Base-by-base conservation (phyloP, 2,329 filamentous ascomycete species). In the Colletotrichum orchidophilum region DNA sequence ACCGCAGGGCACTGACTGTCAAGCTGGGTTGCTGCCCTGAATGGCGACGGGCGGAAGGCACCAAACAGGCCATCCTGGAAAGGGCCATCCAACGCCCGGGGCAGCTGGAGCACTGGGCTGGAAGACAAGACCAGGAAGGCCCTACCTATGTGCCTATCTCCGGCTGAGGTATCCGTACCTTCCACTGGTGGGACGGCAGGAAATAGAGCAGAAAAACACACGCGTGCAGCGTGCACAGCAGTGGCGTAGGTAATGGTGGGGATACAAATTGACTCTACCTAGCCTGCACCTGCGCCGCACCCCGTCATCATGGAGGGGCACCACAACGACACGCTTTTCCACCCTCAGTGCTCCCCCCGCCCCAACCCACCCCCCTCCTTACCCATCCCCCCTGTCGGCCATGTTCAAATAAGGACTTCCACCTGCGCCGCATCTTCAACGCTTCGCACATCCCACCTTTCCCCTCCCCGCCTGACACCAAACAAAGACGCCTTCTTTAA, bases 401-500 rank as follows among this genome's bases (percentile, higher is more conserved):
- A 58, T 71, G 64, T 71, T 71, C 69, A 71, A 71, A 71, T 71
- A 71, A 71, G 64, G 64, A 69, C 69, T 63, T 69, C 53, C 33
- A 24, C 42, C 58, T 63, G 21, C 68, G 69, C 69, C 69, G 69
- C 69, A 63, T 71, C 69, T 71, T 71, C 64, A 63, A 71, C 69
- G 69, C 69, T 68, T 63, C 59, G 27, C 42, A 67, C 21, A 59
- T 71, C 68, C 63, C 64, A 69, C 69, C 39, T 35, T 59, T 31
- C 64, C 59, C 64, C 31, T 29, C 58, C 24, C 42, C 64, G 58
- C 46, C 69, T 49, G 64, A 59, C 65, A 71, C 53, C 64, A 71
- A 63, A 63, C 31, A 58, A 58, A 63, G 18, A 62, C 27, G 59
- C 61, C 21, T 12, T 60, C 68, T 63, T 18, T 12, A 63, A 52